These are phyloP conservation scores for Haematococcus sp. DNA, from an alignment of 139 green algal species.

Conservation along the genomic window DNA sequence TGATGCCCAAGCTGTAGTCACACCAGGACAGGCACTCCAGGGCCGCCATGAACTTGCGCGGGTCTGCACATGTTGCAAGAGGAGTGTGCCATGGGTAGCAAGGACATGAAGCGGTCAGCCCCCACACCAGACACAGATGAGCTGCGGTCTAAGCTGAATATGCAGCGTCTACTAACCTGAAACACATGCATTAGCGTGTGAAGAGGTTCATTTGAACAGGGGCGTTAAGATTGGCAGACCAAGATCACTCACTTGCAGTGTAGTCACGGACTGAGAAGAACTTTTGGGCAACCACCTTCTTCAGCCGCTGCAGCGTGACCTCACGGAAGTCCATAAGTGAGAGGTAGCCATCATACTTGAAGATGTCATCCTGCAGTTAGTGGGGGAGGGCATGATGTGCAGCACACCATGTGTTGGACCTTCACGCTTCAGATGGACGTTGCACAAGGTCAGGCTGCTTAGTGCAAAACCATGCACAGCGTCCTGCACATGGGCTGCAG, in stretches of 20 bases:
- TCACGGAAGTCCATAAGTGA: conserved; percentile 69
- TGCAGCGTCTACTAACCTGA: too few relatives aligned
- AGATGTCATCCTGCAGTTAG: conserved; percentile 72
- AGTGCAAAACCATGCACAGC: too few relatives aligned
- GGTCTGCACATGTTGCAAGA: conserved; percentile 41
- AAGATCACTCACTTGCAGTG: conserved; percentile 26
- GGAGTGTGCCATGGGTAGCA: not conserved
- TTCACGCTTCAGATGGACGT: not conserved
- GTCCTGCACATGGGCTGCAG: too few relatives aligned
- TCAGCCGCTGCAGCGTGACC: conserved; percentile 70
- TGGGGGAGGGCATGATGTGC: not conserved
- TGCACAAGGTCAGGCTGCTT: too few relatives aligned
- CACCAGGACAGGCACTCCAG: conserved; percentile 70
- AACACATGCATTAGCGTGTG: too few relatives aligned
- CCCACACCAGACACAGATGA: too few relatives aligned
- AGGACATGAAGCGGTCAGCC: too few relatives aligned
- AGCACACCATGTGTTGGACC: not conserved
- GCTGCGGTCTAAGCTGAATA: too few relatives aligned
- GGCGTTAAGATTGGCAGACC: too few relatives aligned
- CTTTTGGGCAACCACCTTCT: conserved; percentile 55
- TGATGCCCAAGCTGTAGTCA: conserved; percentile 89
- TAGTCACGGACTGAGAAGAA: conserved; percentile 78
- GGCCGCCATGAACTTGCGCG: conserved; percentile 65
- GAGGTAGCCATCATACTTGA: conserved; percentile 70
- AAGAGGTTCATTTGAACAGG: too few relatives aligned